Percentiles rank a stretch among this genome's conserved stretches.
phyloP scores from a whole-genome alignment of 257 asterid genomes.

The Gentiana straminea region DNA sequence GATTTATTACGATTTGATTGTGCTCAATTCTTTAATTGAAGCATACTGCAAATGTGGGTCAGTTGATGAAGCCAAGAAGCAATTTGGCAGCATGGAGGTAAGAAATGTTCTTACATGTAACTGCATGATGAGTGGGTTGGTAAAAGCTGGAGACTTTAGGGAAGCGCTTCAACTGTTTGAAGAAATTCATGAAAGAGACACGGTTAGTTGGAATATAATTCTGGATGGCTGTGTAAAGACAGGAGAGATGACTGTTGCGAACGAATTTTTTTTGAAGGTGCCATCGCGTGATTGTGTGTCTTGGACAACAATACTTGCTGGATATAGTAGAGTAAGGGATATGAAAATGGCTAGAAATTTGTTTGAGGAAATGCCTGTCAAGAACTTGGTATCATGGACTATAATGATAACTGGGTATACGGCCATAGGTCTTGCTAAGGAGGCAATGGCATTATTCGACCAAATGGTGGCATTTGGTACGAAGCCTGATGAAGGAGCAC shows the following conservation, averaged over 20 bases:
- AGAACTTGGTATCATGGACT: constrained; percentile 72
- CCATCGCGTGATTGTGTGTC: constrained; percentile 64
- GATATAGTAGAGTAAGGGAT: constrained; percentile 56
- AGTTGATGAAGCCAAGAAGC: constrained; percentile 35
- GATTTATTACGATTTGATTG: constrained; percentile 39
- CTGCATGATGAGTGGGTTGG: constrained; percentile 43
- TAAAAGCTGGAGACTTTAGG: constrained; percentile 16
- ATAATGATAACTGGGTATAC: constrained; percentile 66
- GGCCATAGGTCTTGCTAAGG: constrained; percentile 50
- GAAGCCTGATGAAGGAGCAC: constrained; percentile 41
- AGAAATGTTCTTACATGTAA: constrained; percentile 60
- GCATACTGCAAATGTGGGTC: constrained; percentile 55
- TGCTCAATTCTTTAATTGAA: constrained; percentile 59
- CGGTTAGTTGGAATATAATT: constrained; percentile 31
- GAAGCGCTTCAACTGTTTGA: constrained; percentile 27
- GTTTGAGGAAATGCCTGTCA: constrained; percentile 72
- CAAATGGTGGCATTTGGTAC: constrained; percentile 34
- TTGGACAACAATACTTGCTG: constrained; percentile 66
- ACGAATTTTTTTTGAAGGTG: constrained; percentile 47
- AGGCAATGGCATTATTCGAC: constrained; percentile 43
- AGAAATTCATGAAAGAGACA: constrained; percentile 23
- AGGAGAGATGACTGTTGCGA: constrained; percentile 22
- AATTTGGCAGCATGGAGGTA: constrained; percentile 41
- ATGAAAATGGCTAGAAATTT: constrained; percentile 57
- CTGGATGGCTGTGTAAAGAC: constrained; percentile 26